Evolutionary conservation across 2,329 filamentous ascomycete species (phyloP), one percentile per base, ranked within the genome.

Genomic region (Botrytis squamosa): DNA sequence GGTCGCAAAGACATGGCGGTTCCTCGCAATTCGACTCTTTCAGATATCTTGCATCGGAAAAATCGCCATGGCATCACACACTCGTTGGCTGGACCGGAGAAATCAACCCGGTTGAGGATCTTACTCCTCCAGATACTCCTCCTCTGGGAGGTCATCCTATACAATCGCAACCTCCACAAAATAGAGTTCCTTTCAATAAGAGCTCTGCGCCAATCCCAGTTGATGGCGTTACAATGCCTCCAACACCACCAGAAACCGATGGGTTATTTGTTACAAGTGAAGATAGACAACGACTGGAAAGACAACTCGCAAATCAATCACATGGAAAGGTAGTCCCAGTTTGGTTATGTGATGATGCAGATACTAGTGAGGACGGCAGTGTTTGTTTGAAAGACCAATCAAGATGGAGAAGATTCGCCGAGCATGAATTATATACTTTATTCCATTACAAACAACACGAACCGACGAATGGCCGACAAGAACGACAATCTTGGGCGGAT

Each of bases 391-490:
- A 91, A 78, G 93, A 97, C 78, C 95, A 98, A 84, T 86, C 87
- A 46, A 88, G 94, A 76, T 98, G 96, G 95, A 89, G 94, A 76
- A 89, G 92, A 59, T 98, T 96, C 82, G 94, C 95, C 25, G 94
- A 98, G 84, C 91, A 95, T 80, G 93, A 97, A 79, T 86, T 98
- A 42, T 98, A 97, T 84, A 94, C 93, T 1, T 88, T 98, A 16
- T 94, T 98, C 81, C 95, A 98, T 83, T 98, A 98, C 86, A 97
- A 97, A 84, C 93, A 96, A 80, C 93, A 97, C 80, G 93, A 95
- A 81, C 94, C 95, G 1, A 93, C 91, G 20, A 93, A 98, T 81
- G 94, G 94, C 52, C 90, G 92, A 77, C 90, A 90, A 29, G 93
- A 96, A 81, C 90, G 93, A 71, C 87, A 92, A 60, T 91, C 94